Percentiles rank a stretch among this genome's conserved stretches.
Evolutionary conservation across 139 green algal species (phyloP).

Genomic region (Micractinium sp.): DNA sequence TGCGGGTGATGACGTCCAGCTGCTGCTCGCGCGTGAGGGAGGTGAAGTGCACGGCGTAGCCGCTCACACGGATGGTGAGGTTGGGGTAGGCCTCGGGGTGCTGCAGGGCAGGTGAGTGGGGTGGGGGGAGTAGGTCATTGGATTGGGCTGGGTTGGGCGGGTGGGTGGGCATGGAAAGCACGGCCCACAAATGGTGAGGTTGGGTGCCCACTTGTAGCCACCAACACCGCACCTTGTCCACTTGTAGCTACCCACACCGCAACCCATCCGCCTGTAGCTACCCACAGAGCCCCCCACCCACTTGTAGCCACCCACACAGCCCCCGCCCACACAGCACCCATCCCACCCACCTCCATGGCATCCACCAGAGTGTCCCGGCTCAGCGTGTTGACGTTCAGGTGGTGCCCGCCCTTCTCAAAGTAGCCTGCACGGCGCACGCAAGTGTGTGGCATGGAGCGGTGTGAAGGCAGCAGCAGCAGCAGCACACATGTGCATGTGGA

Average conservation of each 20-base stretch:
- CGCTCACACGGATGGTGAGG: constrained; percentile 79
- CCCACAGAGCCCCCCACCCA: too few species aligned
- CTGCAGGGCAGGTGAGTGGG: background rate
- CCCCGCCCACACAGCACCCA: constrained; percentile 25
- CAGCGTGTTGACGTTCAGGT: constrained; percentile 85
- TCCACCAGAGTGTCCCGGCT: constrained; percentile 68
- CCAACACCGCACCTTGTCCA: too few species aligned
- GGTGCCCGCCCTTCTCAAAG: constrained; percentile 51
- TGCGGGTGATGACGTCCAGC: constrained; percentile 60
- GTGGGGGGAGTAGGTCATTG: background rate
- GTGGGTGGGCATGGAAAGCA: too few species aligned
- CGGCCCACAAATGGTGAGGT: too few species aligned
- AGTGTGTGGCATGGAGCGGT: too few species aligned
- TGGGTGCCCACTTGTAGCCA: too few species aligned
- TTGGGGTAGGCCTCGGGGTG: constrained; percentile 57
- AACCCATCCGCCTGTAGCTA: too few species aligned
- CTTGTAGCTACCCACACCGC: too few species aligned
- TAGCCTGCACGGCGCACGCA: background rate
- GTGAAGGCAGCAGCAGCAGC: too few species aligned
- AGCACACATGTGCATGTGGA: too few species aligned
- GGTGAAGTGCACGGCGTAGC: constrained; percentile 82
- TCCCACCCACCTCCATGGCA: constrained; percentile 77
- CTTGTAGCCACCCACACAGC: background rate
- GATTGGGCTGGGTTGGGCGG: background rate
- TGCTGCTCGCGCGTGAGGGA: constrained; percentile 78